Base-by-base conservation (phyloP, 352 stramenopile species). In the Peronospora belbahrii region DNA sequence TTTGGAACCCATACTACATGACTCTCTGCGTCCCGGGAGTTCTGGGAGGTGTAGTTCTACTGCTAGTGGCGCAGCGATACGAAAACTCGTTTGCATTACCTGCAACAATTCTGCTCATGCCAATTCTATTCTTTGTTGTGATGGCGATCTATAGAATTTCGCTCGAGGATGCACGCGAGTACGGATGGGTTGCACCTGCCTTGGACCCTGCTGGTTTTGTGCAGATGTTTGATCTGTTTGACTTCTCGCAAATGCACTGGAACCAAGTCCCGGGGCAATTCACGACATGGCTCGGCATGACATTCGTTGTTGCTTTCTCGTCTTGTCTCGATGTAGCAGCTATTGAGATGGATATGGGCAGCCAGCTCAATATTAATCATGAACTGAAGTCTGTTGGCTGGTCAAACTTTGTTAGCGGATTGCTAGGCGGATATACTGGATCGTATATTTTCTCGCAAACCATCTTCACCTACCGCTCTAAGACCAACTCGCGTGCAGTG, bases 381-480 rank as follows among this genome's bases (percentile, higher is more conserved):
- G 95, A 98, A 58, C 62, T 96, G 8, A 57, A 73, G 31, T 95
- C 83, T 19, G 94, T 99, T 9, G 96, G 96, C 3, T 91, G 97
- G 59, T 97, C 85, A 24, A 99, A 99, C 68, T 56, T 98, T 10
- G 63, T 98, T 4, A 97, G 83, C 38, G 96, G 96, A 0, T 14
- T 98, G 25, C 81, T 93, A 0, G 95, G 96, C 19, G 96, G 96
- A 37, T 99, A 98, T 72, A 98, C 95, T 8, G 96, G 96, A 6
- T 97, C 82, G 18, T 99, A 99, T 67, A 99, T 99, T 52, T 99
- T 99, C 66, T 97, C 78, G 23, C 96, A 99, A 74, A 98, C 93
- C 14, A 97, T 98, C 52, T 98, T 99, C 65, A 98, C 94, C 15
- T 97, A 92, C 62, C 78, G 88, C 5, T 95, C 89, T 52, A 85